Percentiles rank a stretch among this genome's conserved stretches.
phyloP scores from a whole-genome alignment of 2,329 filamentous ascomycete genomes.

The Chalaropsis thielavioides region DNA sequence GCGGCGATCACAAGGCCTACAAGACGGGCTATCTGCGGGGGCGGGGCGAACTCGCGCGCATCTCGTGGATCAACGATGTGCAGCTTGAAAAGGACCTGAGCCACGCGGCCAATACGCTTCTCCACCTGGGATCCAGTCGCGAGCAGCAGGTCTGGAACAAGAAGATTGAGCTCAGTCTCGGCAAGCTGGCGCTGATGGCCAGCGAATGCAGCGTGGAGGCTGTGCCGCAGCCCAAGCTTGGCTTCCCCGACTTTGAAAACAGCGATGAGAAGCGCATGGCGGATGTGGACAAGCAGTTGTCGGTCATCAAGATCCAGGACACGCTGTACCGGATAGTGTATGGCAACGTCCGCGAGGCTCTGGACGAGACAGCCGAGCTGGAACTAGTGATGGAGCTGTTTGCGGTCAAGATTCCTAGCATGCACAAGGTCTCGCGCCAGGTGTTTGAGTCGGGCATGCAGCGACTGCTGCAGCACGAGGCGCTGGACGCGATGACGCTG shows the following conservation, averaged over 20 bases:
- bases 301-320: constrained; percentile 67
- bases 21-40: constrained; percentile 68
- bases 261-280: constrained; percentile 31
- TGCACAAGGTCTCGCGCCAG: constrained; percentile 51
- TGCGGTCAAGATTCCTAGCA: constrained; percentile 38
- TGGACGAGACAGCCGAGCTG: constrained; percentile 66
- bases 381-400: constrained; percentile 62
- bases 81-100: constrained; percentile 59
- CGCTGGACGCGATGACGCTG: constrained; percentile 48
- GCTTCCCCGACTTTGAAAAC: constrained; percentile 20
- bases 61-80: constrained; percentile 93
- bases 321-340: constrained; percentile 56
- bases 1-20: constrained; percentile 51
- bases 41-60: constrained; percentile 54
- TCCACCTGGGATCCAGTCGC: constrained; percentile 51
- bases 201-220: constrained; percentile 30
- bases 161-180: constrained; percentile 79
- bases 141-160: constrained; percentile 83
- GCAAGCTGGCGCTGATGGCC: constrained; percentile 66
- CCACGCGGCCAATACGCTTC: constrained; percentile 56
- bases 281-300: constrained; percentile 48
- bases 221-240: constrained; percentile 21
- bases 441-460: constrained; percentile 58
- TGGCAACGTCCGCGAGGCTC: constrained; percentile 51
- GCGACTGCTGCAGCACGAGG: constrained; percentile 55